Percentiles rank a stretch among this genome's conserved stretches.
Conservation (phyloP, 441 rosid genomes). For the Arabidopsis lyrata region DNA sequence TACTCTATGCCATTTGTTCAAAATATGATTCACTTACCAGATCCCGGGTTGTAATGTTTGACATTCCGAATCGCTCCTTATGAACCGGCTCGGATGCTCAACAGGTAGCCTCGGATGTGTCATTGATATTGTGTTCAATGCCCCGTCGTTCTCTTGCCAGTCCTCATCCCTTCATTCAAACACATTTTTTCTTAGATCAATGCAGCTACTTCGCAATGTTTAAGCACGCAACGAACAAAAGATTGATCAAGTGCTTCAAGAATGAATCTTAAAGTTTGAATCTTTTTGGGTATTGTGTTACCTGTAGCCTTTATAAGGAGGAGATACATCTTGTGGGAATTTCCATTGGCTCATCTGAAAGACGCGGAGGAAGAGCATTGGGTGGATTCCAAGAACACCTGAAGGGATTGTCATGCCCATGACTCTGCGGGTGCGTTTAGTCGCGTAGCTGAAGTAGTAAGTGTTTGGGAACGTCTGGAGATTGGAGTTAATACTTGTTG, state of each 20-base stretch:
- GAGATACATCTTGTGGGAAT: conserved; percentile 68
- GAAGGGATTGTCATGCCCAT: conserved; percentile 83
- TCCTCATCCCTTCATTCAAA: conserved; percentile 78
- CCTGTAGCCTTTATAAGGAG: conserved; percentile 97
- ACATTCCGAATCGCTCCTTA: conserved; percentile 68
- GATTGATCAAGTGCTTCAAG: conserved; percentile 13
- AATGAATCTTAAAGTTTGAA: conserved; percentile 13
- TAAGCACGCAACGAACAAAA: not conserved
- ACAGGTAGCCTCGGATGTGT: conserved; percentile 88
- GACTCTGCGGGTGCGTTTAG: conserved; percentile 76
- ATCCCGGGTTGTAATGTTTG: conserved; percentile 78
- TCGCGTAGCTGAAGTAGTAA: conserved; percentile 90
- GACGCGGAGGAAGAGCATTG: conserved; percentile 84
- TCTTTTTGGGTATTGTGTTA: conserved; percentile 19
- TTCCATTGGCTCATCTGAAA: conserved; percentile 91
- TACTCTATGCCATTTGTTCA: not conserved
- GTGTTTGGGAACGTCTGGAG: conserved; percentile 81
- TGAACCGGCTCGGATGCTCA: conserved; percentile 70
- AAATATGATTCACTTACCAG: conserved; percentile 63
- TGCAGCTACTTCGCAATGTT: conserved; percentile 9
- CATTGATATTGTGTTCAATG: conserved; percentile 92
- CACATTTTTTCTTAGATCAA: not conserved
- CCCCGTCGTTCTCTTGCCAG: conserved; percentile 97
- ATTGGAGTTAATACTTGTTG: conserved; percentile 66
- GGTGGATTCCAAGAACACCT: conserved; percentile 80